Conservation (phyloP, 208 protist genomes). For the Leishmania tarentolae region DNA sequence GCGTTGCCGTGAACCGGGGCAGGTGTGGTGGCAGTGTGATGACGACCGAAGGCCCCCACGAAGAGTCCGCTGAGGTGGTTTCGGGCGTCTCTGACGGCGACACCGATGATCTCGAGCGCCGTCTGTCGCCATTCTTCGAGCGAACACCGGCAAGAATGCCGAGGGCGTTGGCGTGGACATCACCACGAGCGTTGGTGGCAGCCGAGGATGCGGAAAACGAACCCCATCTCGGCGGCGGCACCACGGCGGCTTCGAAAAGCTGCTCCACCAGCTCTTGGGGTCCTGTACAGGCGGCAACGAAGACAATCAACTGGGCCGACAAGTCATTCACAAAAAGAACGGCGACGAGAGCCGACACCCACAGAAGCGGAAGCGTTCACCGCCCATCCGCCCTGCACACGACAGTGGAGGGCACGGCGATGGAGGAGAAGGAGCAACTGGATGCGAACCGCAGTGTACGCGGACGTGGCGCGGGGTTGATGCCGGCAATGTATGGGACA, state of each 20-base stretch:
- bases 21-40: not conserved
- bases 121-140: not conserved
- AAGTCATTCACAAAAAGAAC: not conserved
- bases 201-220: not conserved
- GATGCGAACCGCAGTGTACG: not conserved
- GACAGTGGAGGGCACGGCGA: not conserved
- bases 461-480: not conserved
- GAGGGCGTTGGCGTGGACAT: not conserved
- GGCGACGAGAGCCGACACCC: not conserved
- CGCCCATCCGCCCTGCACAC: not conserved
- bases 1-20: not conserved
- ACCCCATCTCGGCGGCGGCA: not conserved
- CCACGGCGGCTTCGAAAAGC: not conserved
- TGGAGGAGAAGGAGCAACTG: not conserved
- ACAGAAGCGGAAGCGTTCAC: not conserved
- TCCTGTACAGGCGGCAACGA: not conserved
- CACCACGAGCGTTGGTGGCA: not conserved
- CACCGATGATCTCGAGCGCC: not conserved
- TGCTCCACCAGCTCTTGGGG: not conserved
- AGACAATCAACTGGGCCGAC: conserved; percentile 15
- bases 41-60: not conserved
- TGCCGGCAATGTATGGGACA: not conserved
- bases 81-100: not conserved
- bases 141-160: not conserved
- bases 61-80: not conserved